phyloP scores from a whole-genome alignment of 345 rosid species.

The Eutrema japonicum region DNA sequence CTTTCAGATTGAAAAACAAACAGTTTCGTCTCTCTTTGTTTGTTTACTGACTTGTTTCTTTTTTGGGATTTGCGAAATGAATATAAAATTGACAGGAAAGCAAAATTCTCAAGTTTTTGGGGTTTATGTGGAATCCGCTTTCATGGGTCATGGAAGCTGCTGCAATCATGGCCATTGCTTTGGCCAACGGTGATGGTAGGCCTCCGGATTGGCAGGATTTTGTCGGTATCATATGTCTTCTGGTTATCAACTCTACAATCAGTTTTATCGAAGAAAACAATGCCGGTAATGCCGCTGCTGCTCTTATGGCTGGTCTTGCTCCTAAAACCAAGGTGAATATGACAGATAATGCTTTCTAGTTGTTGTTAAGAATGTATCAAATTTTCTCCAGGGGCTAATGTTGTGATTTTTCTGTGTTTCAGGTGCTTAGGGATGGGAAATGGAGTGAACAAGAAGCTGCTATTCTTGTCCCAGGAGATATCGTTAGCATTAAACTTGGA shows the following conservation, averaged over 20 bases:
- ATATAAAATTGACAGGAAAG: conserved; percentile 56
- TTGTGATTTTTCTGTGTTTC: conserved; percentile 17
- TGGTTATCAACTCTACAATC: conserved; percentile 86
- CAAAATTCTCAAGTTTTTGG: conserved; percentile 77
- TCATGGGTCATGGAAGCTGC: conserved; percentile 97
- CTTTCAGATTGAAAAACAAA: neutral
- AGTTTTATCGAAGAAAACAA: conserved; percentile 93
- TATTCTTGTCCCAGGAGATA: conserved; percentile 85
- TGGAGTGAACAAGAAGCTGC: conserved; percentile 85
- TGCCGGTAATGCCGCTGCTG: conserved; percentile 93
- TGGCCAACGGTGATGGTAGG: conserved; percentile 72
- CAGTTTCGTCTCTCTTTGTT: neutral
- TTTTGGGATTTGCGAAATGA: neutral
- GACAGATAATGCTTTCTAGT: neutral
- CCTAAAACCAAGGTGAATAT: conserved; percentile 79
- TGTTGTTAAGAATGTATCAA: neutral
- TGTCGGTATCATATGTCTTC: conserved; percentile 76
- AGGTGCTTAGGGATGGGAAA: conserved; percentile 83
- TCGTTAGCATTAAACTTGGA: conserved; percentile 84
- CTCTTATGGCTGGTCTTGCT: conserved; percentile 98
- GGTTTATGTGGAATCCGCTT: conserved; percentile 93
- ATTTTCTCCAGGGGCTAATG: conserved; percentile 10
- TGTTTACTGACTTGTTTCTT: neutral
- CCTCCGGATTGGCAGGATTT: conserved; percentile 98
- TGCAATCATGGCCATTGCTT: conserved; percentile 86